Evolutionary conservation across 2,329 filamentous ascomycete species (phyloP).

Genomic region (Diaporthe eres): DNA sequence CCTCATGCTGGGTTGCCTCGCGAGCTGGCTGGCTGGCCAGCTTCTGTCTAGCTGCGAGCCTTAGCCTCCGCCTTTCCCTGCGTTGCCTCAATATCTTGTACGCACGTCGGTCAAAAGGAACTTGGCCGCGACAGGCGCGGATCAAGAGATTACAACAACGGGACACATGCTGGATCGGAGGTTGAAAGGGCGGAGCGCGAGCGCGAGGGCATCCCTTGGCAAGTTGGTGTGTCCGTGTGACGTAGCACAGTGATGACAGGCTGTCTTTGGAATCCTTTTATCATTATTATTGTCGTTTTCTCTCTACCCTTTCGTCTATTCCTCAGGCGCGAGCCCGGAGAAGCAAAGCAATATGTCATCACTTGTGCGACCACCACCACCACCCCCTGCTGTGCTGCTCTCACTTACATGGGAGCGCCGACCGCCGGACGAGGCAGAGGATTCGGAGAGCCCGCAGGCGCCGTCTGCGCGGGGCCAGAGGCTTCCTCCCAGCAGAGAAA

Average conservation of each 20-base stretch:
- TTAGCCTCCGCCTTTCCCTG: not conserved
- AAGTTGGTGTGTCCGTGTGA: not conserved
- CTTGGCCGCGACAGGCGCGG: not conserved
- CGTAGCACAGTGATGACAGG: slow-evolving; percentile 21
- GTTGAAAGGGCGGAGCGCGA: not conserved
- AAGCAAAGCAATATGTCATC: not conserved
- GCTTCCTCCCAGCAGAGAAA: not conserved
- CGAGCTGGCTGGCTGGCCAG: not conserved
- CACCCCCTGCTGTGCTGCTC: not conserved
- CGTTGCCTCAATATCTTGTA: not conserved
- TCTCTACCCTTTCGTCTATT: not conserved
- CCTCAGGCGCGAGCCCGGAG: not conserved
- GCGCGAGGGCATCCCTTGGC: not conserved
- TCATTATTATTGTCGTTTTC: not conserved
- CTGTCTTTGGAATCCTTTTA: slow-evolving; percentile 10
- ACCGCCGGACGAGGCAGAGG: slow-evolving; percentile 6
- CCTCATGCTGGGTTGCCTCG: not conserved
- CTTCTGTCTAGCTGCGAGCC: not conserved
- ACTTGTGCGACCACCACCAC: not conserved
- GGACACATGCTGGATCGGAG: not conserved
- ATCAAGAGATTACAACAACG: too few species aligned
- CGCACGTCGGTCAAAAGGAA: not conserved
- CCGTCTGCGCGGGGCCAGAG: not conserved
- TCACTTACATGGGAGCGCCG: slow-evolving; percentile 10
- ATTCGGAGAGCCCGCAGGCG: not conserved